A percentile compares a stretch with the other conserved stretches of the same genome.
These are phyloP conservation scores for Phytophthora pinifolia DNA, from an alignment of 352 stramenopile species.

Conservation along the genomic window DNA sequence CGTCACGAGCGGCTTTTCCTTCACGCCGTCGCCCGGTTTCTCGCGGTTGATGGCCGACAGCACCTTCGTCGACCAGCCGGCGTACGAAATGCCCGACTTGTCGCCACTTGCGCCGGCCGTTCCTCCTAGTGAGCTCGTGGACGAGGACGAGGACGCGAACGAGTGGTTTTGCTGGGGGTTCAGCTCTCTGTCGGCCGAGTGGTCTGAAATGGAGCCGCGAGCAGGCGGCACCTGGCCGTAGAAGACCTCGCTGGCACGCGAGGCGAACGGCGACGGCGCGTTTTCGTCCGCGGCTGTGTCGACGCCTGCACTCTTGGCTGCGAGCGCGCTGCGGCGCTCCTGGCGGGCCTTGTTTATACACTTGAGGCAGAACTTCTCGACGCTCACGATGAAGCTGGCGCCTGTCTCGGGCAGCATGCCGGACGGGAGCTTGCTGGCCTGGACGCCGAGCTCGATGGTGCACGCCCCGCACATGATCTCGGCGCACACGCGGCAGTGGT, in stretches of 20 bases:
- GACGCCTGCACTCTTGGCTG: conserved; percentile 18
- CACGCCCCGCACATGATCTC: conserved; percentile 82
- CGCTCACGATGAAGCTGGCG: conserved; percentile 51
- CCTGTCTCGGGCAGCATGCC: conserved; percentile 58
- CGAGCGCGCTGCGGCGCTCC: conserved; percentile 46
- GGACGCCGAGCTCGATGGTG: conserved; percentile 64
- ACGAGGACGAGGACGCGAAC: conserved; percentile 47
- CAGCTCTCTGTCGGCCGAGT: conserved; percentile 24
- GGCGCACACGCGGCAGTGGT: conserved; percentile 81
- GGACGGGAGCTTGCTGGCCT: conserved; percentile 52
- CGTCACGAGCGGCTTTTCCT: conserved; percentile 33
- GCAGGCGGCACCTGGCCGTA: conserved; percentile 24
- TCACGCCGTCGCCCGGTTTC: conserved; percentile 31
- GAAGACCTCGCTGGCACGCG: conserved; percentile 35
- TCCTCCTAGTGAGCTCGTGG: conserved; percentile 33
- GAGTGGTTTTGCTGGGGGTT: conserved; percentile 34
- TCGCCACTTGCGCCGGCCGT: conserved; percentile 25
- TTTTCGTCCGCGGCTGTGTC: conserved; percentile 20
- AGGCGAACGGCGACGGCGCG: conserved; percentile 28
- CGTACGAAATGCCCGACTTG: conserved; percentile 51
- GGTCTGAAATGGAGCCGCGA: conserved; percentile 37
- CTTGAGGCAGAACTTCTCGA: conserved; percentile 85
- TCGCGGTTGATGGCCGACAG: conserved; percentile 45
- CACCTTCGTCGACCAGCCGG: conserved; percentile 62
- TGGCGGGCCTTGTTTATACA: conserved; percentile 71